A percentile compares a stretch with the other conserved stretches of the same genome.
phyloP scores from a whole-genome alignment of 163 green algal genomes.

The Prototheca wickerhamii region DNA sequence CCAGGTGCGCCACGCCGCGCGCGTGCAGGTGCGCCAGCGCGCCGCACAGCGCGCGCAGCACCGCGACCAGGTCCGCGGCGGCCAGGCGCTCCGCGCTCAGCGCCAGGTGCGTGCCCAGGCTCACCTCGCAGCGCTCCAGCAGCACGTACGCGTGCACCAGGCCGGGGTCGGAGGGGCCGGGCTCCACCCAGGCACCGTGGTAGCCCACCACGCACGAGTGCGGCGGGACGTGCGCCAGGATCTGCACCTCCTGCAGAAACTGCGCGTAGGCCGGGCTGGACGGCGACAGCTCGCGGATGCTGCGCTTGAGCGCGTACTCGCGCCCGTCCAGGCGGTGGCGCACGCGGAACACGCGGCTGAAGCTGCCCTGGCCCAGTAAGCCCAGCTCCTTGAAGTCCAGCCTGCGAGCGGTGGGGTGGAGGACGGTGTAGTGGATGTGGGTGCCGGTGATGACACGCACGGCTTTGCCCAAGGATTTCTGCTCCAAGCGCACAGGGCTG shows the following conservation, averaged over 20 bases:
- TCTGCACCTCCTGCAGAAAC: conserved; percentile 66
- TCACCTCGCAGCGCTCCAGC: conserved; percentile 67
- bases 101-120: conserved; percentile 29
- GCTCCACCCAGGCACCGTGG: conserved; percentile 64
- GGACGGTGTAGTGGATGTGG: neutral
- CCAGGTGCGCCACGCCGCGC: conserved; percentile 69
- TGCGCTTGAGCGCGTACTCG: conserved; percentile 76
- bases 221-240: conserved; percentile 47
- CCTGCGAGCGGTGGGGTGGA: conserved; percentile 4
- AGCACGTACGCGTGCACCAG: conserved; percentile 66
- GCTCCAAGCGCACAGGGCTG: too few species aligned
- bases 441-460: too few species aligned
- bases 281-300: conserved; percentile 26
- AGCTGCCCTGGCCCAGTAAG: conserved; percentile 68
- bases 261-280: conserved; percentile 20
- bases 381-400: conserved; percentile 63
- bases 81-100: conserved; percentile 26
- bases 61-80: conserved; percentile 56
- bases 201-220: conserved; percentile 74
- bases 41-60: conserved; percentile 55
- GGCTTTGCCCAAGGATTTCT: too few species aligned
- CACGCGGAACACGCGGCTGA: conserved; percentile 61
- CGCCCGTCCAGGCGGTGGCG: conserved; percentile 61
- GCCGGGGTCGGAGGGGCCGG: conserved; percentile 22
- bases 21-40: conserved; percentile 75